Conservation (phyloP, 768 basidiomycete genomes). For the Mycena floridula region DNA sequence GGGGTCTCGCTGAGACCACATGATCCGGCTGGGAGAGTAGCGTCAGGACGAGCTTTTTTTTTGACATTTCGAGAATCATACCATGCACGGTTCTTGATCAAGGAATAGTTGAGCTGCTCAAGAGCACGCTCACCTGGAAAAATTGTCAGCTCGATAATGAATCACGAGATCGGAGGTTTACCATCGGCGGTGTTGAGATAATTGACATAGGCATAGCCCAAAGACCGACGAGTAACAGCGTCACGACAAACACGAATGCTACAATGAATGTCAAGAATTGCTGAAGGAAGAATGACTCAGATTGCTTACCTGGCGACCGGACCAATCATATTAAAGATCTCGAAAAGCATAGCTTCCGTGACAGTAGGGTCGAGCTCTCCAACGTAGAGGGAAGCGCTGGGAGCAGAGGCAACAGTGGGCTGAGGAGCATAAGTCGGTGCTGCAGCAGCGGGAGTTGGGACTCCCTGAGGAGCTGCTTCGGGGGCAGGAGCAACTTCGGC, state of each 20-base stretch:
- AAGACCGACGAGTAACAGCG: constrained; percentile 98
- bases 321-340: constrained; percentile 99
- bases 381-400: constrained; percentile 94
- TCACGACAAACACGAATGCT: constrained; percentile 99
- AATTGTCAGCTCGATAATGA: constrained; percentile 5
- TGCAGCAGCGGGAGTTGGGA: constrained; percentile 30
- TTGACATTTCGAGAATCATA: constrained; percentile 25
- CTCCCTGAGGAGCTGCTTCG: constrained; percentile 28
- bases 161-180: constrained; percentile 25
- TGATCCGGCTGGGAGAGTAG: constrained; percentile 73
- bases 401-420: constrained; percentile 50
- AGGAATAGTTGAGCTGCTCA: constrained; percentile 98
- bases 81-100: constrained; percentile 98
- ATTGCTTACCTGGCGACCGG: constrained; percentile 95
- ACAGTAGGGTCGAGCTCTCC: constrained; percentile 98
- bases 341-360: constrained; percentile 99
- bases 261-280: neutral
- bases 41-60: constrained; percentile 6
- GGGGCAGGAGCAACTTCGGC: constrained; percentile 41
- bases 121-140: constrained; percentile 87
- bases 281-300: constrained; percentile 21
- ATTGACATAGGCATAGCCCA: constrained; percentile 99
- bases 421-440: constrained; percentile 53
- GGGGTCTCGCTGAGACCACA: constrained; percentile 99
- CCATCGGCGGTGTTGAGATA: constrained; percentile 95